Base-by-base conservation (phyloP, 768 basidiomycete genomes). In the Mycena polygramma region DNA sequence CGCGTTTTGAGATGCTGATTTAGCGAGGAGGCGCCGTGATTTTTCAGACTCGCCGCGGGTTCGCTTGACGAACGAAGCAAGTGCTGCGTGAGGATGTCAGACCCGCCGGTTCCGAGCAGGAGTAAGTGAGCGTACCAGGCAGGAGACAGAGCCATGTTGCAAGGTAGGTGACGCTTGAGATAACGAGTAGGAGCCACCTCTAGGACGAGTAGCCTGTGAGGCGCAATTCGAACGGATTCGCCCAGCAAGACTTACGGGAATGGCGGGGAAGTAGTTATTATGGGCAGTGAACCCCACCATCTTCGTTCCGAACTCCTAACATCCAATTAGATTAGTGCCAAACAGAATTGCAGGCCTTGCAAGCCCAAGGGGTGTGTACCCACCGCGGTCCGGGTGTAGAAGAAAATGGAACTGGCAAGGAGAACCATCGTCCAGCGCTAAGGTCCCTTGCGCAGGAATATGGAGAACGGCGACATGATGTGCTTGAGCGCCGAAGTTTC, bases 351-450 rank as follows among this genome's bases (percentile, higher is more conserved):
- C n/a, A n/a, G n/a, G n/a, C n/a, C n/a, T n/a, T n/a, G n/a, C n/a
- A n/a, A n/a, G n/a, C n/a, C n/a, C n/a, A 35, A 48, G 0, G 8
- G 6, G 1, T 10, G 20, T 7, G 36, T 30, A 14, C 57, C 26
- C 19, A 70, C 69, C 58, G 24, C n/a, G 8, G 69, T 66, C 63
- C 43, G 52, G 19, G 57, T 55, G n/a, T 70, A 70, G 45, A 66
- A 36, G 17, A 57, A 66, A 20, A 55, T 36, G 19, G 69, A 30
- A 10, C 15, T 37, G 10, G 59, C 63, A 22, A 70, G 54, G 22
- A 70, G 45, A 19, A 62, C 15, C 2, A 70, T 1, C 9, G 22
- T 22, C 1, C 37, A 22, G 6, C 63, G 22, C 4, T 53, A 61
- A 15, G 60, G 54, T 8, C 53, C 54, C 2, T n/a, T 41, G 1